Evolutionary conservation across 2,329 filamentous ascomycete species (phyloP).

Genomic region (Neonectria punicea): DNA sequence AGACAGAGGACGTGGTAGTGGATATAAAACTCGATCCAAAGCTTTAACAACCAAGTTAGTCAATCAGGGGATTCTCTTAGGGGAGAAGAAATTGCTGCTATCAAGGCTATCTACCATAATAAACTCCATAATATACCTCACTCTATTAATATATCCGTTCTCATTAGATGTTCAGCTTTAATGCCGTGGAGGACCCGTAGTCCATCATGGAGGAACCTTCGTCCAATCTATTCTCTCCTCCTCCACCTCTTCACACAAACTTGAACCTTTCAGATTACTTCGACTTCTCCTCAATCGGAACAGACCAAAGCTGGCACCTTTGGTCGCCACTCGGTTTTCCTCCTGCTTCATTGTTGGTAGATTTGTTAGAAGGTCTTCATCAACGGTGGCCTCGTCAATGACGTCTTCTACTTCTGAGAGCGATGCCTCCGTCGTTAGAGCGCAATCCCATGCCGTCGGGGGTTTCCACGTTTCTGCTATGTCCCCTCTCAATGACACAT

Average conservation of each 20-base stretch:
- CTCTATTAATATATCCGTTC: background rate
- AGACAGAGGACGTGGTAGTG: too few relatives aligned
- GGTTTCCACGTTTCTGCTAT: conserved; percentile 26
- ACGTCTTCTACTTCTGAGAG: conserved; percentile 7
- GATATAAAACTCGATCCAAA: too few relatives aligned
- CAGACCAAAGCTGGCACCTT: background rate
- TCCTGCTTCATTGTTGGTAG: background rate
- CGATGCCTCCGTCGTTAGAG: conserved; percentile 20
- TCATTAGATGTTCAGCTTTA: background rate
- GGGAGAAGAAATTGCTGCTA: too few relatives aligned
- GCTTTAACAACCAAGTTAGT: too few relatives aligned
- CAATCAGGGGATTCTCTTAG: too few relatives aligned
- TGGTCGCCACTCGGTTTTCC: background rate
- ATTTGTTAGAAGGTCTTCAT: background rate
- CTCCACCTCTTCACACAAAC: background rate
- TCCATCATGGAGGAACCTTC: background rate
- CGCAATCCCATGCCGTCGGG: conserved; percentile 25
- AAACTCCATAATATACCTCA: background rate
- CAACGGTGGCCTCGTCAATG: background rate
- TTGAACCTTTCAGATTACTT: background rate
- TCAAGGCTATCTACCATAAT: too few relatives aligned
- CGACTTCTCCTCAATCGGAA: background rate
- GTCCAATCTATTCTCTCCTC: background rate
- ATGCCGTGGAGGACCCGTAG: background rate
- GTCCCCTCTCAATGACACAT: conserved; percentile 11